These are phyloP conservation scores for Thielaviopsis euricoi DNA, from an alignment of 2,329 filamentous ascomycete genomes.

Conservation along the genomic window DNA sequence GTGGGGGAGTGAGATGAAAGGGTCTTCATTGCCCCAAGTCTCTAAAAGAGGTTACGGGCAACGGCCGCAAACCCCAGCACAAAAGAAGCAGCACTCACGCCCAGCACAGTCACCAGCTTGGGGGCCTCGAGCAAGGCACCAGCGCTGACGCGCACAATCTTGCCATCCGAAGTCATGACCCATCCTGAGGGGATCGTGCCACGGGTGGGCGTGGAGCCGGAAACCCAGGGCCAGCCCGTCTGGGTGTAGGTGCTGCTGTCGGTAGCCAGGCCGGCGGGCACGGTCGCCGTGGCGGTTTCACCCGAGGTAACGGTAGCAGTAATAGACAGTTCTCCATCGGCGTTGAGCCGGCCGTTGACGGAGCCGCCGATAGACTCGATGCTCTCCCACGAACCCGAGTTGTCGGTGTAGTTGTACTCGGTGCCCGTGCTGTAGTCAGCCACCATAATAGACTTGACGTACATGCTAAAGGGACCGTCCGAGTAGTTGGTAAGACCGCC, in stretches of 20 bases:
- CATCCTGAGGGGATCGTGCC: slow-evolving; percentile 58
- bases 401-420: slow-evolving; percentile 67
- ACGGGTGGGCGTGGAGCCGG: slow-evolving; percentile 33
- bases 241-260: slow-evolving; percentile 37
- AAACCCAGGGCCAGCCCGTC: slow-evolving; percentile 54
- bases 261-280: slow-evolving; percentile 49
- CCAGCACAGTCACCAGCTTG: slow-evolving; percentile 15
- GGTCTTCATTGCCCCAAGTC: too few species aligned
- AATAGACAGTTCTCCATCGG: slow-evolving; percentile 31
- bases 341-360: slow-evolving; percentile 52
- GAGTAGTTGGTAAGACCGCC: slow-evolving; percentile 72
- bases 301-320: slow-evolving; percentile 36
- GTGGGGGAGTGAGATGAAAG: too few species aligned
- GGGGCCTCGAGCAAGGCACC: slow-evolving; percentile 25
- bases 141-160: slow-evolving; percentile 58
- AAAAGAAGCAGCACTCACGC: slow-evolving; percentile 13
- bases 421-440: slow-evolving; percentile 88
- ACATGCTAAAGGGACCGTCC: slow-evolving; percentile 72
- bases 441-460: slow-evolving; percentile 57
- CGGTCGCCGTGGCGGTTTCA: slow-evolving; percentile 49
- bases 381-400: slow-evolving; percentile 61
- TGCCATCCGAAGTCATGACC: slow-evolving; percentile 63
- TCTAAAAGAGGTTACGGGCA: neutral
- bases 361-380: slow-evolving; percentile 67
- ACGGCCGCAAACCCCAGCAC: slow-evolving; percentile 13